These are phyloP conservation scores for Pseudogymnoascus pannorum DNA, from an alignment of 2,329 filamentous ascomycete species.

Conservation along the genomic window DNA sequence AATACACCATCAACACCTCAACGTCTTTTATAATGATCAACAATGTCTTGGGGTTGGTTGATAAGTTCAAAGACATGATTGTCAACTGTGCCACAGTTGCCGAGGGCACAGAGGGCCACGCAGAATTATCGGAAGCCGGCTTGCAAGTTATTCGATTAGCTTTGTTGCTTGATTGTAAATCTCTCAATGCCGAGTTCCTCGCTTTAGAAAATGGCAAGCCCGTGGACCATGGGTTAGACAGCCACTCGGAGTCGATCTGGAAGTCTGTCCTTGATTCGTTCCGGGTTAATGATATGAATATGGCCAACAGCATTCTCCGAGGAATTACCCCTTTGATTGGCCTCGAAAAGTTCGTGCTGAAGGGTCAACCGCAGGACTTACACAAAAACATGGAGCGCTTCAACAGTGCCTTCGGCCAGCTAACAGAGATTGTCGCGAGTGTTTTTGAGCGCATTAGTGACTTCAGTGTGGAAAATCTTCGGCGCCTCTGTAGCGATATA, in stretches of 20 bases:
- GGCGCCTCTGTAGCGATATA: slow-evolving; percentile 39
- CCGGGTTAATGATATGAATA: slow-evolving; percentile 55
- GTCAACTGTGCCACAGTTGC: slow-evolving; percentile 44
- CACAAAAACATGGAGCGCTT: slow-evolving; percentile 54
- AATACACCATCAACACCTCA: slow-evolving; percentile 41
- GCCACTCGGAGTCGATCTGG: slow-evolving; percentile 71
- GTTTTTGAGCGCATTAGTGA: slow-evolving; percentile 74
- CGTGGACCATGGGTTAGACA: slow-evolving; percentile 59
- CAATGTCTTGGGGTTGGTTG: slow-evolving; percentile 57
- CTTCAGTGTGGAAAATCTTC: slow-evolving; percentile 62
- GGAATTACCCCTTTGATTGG: slow-evolving; percentile 58
- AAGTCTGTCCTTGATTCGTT: slow-evolving; percentile 65
- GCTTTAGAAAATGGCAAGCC: slow-evolving; percentile 53
- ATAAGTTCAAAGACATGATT: slow-evolving; percentile 56
- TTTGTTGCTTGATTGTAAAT: slow-evolving; percentile 63
- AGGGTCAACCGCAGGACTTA: slow-evolving; percentile 30
- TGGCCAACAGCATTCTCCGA: slow-evolving; percentile 65
- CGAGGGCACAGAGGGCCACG: slow-evolving; percentile 35
- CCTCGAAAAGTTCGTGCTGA: slow-evolving; percentile 58
- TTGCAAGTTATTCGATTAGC: slow-evolving; percentile 60
- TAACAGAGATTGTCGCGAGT: slow-evolving; percentile 58
- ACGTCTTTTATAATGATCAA: slow-evolving; percentile 57
- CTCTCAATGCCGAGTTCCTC: slow-evolving; percentile 60
- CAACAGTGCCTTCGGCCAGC: slow-evolving; percentile 62
- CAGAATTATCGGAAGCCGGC: slow-evolving; percentile 47